A percentile compares a stretch with the other conserved stretches of the same genome.
phyloP scores from a whole-genome alignment of 192 early-diverging fungal genomes.

The Lunasporangiospora selenospora region DNA sequence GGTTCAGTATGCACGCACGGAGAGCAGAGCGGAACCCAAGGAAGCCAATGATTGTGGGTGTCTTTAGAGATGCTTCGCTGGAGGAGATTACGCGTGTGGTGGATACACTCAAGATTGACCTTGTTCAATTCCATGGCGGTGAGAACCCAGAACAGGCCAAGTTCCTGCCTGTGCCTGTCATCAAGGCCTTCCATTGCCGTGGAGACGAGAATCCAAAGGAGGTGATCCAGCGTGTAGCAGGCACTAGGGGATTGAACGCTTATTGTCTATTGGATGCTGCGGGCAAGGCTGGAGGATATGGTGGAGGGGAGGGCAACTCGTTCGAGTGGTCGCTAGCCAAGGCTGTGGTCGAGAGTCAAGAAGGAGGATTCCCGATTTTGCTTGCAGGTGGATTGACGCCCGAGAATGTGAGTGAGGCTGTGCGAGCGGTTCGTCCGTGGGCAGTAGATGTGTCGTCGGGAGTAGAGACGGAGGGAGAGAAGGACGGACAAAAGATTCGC shows the following conservation, averaged over 20 bases:
- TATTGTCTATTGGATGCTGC: conserved; percentile 72
- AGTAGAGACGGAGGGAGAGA: conserved; percentile 82
- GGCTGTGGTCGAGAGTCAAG: conserved; percentile 39
- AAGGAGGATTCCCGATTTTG: conserved; percentile 72
- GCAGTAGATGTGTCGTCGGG: conserved; percentile 95
- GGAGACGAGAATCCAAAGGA: conserved; percentile 55
- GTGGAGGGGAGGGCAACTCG: conserved; percentile 78
- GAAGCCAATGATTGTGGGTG: conserved; percentile 89
- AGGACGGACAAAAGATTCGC: conserved; percentile 80
- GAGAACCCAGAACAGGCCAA: conserved; percentile 71
- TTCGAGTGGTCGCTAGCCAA: conserved; percentile 91
- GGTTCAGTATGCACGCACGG: conserved; percentile 57
- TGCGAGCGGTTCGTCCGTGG: conserved; percentile 73
- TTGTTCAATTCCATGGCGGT: conserved; percentile 93
- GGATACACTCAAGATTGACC: conserved; percentile 73
- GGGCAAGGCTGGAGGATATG: conserved; percentile 58
- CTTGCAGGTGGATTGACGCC: conserved; percentile 91
- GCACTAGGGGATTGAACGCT: conserved; percentile 53
- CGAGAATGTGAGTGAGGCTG: conserved; percentile 82
- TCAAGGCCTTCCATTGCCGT: conserved; percentile 88
- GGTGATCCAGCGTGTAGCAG: conserved; percentile 54
- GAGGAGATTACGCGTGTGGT: conserved; percentile 77
- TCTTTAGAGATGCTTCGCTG: conserved; percentile 87
- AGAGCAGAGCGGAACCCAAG: conserved; percentile 49
- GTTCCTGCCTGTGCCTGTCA: conserved; percentile 81